Evolutionary conservation across 116 monocot species (phyloP).

Genomic region (Iris pallida): DNA sequence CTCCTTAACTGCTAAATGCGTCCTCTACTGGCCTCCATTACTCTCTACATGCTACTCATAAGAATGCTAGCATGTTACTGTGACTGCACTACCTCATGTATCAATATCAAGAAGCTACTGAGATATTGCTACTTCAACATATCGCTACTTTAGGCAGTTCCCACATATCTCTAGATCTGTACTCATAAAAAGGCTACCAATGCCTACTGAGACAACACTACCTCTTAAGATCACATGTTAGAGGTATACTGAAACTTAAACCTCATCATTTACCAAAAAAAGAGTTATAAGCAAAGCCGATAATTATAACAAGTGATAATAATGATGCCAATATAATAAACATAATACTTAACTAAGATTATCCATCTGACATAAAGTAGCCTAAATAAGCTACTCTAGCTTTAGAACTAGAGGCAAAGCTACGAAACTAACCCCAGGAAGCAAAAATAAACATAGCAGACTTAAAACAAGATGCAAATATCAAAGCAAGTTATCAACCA

Average conservation of each 20-base stretch:
- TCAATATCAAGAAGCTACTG: not conserved
- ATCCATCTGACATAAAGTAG: conserved; percentile 9
- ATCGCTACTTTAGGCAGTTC: not conserved
- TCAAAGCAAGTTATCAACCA: conserved; percentile 10
- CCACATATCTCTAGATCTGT: not conserved
- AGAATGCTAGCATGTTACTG: not conserved
- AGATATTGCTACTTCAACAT: not conserved
- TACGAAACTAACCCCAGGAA: conserved; percentile 6
- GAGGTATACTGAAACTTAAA: not conserved
- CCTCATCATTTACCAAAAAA: not conserved
- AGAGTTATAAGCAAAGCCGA: not conserved
- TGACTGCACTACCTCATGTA: not conserved
- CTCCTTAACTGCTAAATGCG: conserved; percentile 5
- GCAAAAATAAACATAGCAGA: conserved; percentile 2
- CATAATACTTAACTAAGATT: conserved; percentile 5
- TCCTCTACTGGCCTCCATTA: conserved; percentile 1
- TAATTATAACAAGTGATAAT: not conserved
- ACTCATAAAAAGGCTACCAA: not conserved
- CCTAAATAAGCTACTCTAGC: conserved; percentile 30
- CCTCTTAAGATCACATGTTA: not conserved
- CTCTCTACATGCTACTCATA: not conserved
- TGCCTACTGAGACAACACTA: not conserved
- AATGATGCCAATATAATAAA: not conserved
- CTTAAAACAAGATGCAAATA: conserved; percentile 12
- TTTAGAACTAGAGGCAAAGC: conserved; percentile 26